phyloP scores from a whole-genome alignment of 2,329 filamentous ascomycete genomes.

The Trichocomaceae sp. region DNA sequence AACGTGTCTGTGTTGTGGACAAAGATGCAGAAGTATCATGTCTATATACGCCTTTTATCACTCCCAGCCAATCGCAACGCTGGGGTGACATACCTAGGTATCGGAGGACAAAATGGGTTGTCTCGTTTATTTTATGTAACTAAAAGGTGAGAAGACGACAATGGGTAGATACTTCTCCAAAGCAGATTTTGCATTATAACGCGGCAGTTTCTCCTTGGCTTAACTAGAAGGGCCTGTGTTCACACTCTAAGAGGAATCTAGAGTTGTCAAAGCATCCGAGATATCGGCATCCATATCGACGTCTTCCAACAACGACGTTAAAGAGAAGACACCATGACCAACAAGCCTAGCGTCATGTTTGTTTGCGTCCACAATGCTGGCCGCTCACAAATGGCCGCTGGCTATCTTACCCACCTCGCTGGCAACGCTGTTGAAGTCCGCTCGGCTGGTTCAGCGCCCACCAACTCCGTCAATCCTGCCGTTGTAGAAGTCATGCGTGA shows the following conservation, averaged over 20 bases:
- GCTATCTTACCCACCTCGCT: conserved; percentile 18
- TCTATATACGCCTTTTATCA: not conserved
- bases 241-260: no score
- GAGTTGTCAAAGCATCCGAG: no score
- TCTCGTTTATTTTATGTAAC: not conserved
- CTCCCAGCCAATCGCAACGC: not conserved
- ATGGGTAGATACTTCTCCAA: no score
- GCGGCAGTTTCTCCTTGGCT: no score
- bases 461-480: conserved; percentile 20
- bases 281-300: not conserved
- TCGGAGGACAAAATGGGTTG: not conserved
- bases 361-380: conserved; percentile 25
- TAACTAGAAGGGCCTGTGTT: no score
- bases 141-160: no score
- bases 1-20: not conserved
- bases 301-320: not conserved
- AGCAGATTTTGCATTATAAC: no score
- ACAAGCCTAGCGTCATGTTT: conserved; percentile 22
- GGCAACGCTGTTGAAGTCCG: conserved; percentile 19
- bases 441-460: conserved; percentile 24
- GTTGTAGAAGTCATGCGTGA: conserved; percentile 23
- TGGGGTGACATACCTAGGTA: not conserved
- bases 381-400: conserved; percentile 24
- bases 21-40: not conserved
- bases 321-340: conserved; percentile 2